Evolutionary conservation across 2,329 filamentous ascomycete species (phyloP).

Genomic region (Nothopassalora personata): DNA sequence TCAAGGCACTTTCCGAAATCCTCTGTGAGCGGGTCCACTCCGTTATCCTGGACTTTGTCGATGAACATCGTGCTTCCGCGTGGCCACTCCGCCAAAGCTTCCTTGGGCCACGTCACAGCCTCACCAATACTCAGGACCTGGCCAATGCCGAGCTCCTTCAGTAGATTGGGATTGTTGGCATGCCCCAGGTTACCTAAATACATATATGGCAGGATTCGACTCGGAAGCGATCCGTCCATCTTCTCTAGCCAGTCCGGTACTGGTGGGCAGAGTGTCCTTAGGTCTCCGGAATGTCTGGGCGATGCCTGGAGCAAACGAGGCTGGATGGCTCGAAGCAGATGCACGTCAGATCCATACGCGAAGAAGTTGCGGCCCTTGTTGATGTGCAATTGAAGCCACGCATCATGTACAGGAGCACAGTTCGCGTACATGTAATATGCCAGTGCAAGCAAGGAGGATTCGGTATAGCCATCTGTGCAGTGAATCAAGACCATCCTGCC

Average conservation of each 20-base stretch:
- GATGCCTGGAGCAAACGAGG: slow-evolving; percentile 68
- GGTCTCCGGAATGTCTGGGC: slow-evolving; percentile 48
- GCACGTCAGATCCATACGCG: slow-evolving; percentile 85
- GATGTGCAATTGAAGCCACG: slow-evolving; percentile 81
- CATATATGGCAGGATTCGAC: slow-evolving; percentile 85
- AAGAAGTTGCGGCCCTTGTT: slow-evolving; percentile 87
- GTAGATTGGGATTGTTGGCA: slow-evolving; percentile 84
- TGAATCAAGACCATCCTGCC: slow-evolving; percentile 77
- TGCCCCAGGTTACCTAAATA: slow-evolving; percentile 91
- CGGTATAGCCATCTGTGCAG: slow-evolving; percentile 93
- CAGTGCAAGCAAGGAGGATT: slow-evolving; percentile 80
- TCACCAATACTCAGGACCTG: slow-evolving; percentile 92
- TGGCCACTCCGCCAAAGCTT: slow-evolving; percentile 66
- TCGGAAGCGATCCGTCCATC: slow-evolving; percentile 87
- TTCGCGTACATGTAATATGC: slow-evolving; percentile 93
- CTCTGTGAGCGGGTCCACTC: slow-evolving; percentile 82
- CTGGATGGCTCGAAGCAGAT: slow-evolving; percentile 71
- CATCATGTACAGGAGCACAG: slow-evolving; percentile 70
- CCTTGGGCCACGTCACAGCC: slow-evolving; percentile 71
- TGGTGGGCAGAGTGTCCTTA: slow-evolving; percentile 48
- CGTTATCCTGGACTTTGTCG: slow-evolving; percentile 89
- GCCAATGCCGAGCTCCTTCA: slow-evolving; percentile 73
- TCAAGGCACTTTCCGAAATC: slow-evolving; percentile 81
- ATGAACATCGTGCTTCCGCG: slow-evolving; percentile 73
- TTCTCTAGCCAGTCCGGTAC: slow-evolving; percentile 76